Base-by-base conservation (phyloP, 108 stramenopile genomes). In the Nannochloropsis salina region DNA sequence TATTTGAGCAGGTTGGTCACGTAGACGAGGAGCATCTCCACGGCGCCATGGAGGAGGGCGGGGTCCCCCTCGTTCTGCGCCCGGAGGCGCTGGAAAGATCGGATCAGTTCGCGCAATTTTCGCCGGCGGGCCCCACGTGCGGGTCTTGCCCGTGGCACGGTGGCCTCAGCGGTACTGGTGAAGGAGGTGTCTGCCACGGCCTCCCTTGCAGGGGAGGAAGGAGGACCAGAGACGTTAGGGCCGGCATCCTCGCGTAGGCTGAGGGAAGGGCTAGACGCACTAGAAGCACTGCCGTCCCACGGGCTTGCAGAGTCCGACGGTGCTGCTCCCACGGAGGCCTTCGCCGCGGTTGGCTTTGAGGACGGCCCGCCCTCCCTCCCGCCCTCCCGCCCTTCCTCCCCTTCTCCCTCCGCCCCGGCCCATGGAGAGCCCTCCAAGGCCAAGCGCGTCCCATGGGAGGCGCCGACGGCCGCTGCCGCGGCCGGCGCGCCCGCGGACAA, bases 1-100 rank as follows among this genome's bases (percentile, higher is more conserved):
- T 88, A 84, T 80, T 88, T 81, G 2, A 84, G n/a, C 80, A 88
- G 84, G 82, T 88, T 88, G 43, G 45, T 81, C 43, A 85, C 45
- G 80, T 84, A 84, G 80, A 88, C 80, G 44, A 47, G 80, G 40
- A 88, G 61, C 87, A 88, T 88, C 41, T 83, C 83, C 40, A 88
- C 51, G 41, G 83, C 87, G 21, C 81, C 87, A 80, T 88, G 80
- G 81, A 41, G 9, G n/a, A 88, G 83, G 42, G 84, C 80, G 6
- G 80, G 83, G 44, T 80, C 84, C 12, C 41, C 61, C 1, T 81
- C 80, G 41, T 84, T 88, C 11, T 80, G 43, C 42, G 43, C 44
- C 42, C 21, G 21, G 44, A 43, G 44, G 44, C 22, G 42, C 42
- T 84, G 2, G 3, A 22, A 21, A 43, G 83, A 43, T n/a, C 42